phyloP scores from a whole-genome alignment of 2,329 filamentous ascomycete genomes.

The Monilinia fructicola region DNA sequence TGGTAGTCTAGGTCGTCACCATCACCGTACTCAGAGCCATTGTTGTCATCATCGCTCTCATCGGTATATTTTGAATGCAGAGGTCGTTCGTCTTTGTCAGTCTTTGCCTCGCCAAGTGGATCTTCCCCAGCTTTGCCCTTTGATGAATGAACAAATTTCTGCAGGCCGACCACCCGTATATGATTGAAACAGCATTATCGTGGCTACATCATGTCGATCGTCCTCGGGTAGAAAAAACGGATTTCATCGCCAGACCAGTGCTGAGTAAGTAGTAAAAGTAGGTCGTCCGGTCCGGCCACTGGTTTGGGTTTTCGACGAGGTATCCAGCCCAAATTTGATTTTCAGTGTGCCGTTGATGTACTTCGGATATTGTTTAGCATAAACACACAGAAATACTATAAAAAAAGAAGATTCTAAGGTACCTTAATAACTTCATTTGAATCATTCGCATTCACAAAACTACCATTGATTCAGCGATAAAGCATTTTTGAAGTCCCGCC shows the following conservation, averaged over 20 bases:
- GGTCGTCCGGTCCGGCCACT: conserved; percentile 30
- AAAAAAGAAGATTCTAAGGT: too few species aligned
- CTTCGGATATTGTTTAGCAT: too few species aligned
- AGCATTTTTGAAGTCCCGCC: conserved; percentile 27
- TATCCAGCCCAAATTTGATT: conserved; percentile 24
- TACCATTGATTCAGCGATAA: conserved; percentile 26
- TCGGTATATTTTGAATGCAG: not conserved
- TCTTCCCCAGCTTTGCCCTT: too few species aligned
- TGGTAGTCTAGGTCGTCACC: too few species aligned
- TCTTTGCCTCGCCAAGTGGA: too few species aligned
- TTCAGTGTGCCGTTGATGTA: conserved; percentile 29
- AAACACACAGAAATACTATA: too few species aligned
- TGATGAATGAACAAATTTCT: too few species aligned
- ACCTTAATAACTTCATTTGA: too few species aligned
- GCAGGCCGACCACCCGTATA: not conserved
- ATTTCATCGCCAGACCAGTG: conserved; percentile 29
- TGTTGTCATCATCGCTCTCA: not conserved
- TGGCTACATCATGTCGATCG: not conserved
- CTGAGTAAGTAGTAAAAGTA: conserved; percentile 31
- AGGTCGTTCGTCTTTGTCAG: too few species aligned
- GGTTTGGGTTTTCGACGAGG: conserved; percentile 29
- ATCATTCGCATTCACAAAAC: not conserved
- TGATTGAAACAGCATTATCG: not conserved
- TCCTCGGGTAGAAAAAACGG: conserved; percentile 11
- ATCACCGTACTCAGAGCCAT: too few species aligned